Evolutionary conservation across 345 rosid genomes (phyloP).

Genomic region (Salix arbutifolia): DNA sequence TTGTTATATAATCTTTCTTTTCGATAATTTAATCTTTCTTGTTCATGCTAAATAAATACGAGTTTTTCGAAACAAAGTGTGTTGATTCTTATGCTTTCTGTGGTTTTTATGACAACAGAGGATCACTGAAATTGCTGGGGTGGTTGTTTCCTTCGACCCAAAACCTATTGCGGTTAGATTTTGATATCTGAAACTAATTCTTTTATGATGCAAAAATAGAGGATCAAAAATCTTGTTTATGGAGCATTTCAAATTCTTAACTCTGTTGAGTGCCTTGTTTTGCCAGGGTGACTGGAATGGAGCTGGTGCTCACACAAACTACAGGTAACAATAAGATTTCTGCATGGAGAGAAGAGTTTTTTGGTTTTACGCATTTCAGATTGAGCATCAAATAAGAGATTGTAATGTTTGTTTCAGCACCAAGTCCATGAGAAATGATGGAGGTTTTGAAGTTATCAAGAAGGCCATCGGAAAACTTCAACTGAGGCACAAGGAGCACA

Average conservation of each 20-base stretch:
- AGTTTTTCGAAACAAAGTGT: not conserved
- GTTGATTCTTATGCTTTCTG: not conserved
- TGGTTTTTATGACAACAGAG: slow-evolving; percentile 8
- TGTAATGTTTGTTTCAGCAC: slow-evolving; percentile 10
- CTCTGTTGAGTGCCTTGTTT: not conserved
- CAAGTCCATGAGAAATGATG: slow-evolving; percentile 22
- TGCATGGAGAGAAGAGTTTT: not conserved
- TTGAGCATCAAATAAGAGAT: not conserved
- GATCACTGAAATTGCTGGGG: slow-evolving; percentile 27
- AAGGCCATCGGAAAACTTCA: slow-evolving; percentile 20
- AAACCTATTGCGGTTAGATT: slow-evolving; percentile 14
- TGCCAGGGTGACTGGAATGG: slow-evolving; percentile 28
- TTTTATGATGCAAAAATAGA: not conserved
- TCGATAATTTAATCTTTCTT: not conserved
- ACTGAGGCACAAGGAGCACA: slow-evolving; percentile 14
- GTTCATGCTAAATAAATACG: not conserved
- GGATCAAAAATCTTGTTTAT: not conserved
- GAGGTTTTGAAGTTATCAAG: slow-evolving; percentile 15
- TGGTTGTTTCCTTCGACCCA: slow-evolving; percentile 18
- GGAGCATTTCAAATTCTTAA: not conserved
- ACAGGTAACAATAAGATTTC: not conserved
- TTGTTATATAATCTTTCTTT: not conserved
- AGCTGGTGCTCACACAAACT: slow-evolving; percentile 26
- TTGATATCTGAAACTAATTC: not conserved
- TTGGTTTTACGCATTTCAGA: not conserved